A percentile compares a stretch with the other conserved stretches of the same genome.
Conservation (phyloP, 2,329 filamentous ascomycete genomes). For the Aureobasidium musti region DNA sequence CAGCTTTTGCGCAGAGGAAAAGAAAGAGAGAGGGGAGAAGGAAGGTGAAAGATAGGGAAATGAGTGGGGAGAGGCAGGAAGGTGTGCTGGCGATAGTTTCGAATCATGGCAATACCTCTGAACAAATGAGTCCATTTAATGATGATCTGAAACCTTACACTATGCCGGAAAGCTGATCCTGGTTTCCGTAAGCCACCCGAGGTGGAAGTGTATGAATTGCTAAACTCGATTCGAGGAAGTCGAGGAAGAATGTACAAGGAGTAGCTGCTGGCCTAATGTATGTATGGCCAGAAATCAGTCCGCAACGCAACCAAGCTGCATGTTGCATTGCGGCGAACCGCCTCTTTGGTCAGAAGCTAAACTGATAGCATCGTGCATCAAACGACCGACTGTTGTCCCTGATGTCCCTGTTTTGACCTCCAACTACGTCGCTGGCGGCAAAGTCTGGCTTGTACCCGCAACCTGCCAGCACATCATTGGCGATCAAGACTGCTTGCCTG, state of each 20-base stretch:
- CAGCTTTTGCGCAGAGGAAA: not conserved
- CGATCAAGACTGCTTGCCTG: slow-evolving; percentile 6
- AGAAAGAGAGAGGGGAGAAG: not conserved
- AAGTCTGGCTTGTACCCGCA: not conserved
- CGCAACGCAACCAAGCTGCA: too few species aligned
- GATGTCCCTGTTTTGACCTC: slow-evolving; percentile 8
- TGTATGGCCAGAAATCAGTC: too few species aligned
- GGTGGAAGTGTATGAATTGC: slow-evolving; percentile 14
- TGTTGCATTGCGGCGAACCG: slow-evolving; percentile 8
- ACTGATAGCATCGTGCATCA: slow-evolving; percentile 18
- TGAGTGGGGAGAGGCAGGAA: not conserved
- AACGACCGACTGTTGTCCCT: not conserved
- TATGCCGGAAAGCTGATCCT: slow-evolving; percentile 26
- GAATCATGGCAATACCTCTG: too few species aligned
- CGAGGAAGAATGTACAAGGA: not conserved
- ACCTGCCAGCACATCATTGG: slow-evolving; percentile 25
- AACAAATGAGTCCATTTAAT: too few species aligned
- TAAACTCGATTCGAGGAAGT: slow-evolving; percentile 17
- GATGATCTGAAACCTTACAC: slow-evolving; percentile 7
- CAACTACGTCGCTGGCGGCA: not conserved
- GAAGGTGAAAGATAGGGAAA: not conserved
- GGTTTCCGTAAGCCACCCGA: slow-evolving; percentile 24
- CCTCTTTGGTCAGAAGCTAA: not conserved
- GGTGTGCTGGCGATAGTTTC: not conserved
- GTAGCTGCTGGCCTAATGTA: slow-evolving; percentile 10